These are phyloP conservation scores for apple (Malus domestica) DNA, from an alignment of 306 rosid genomes.

Conservation along the genomic window ASM211411v1 NC_041796.1:19097501-19098000, in stretches of 20 bases:
- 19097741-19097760: too few species aligned
- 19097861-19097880: too few species aligned
- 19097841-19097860: too few species aligned
- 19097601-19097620: background rate
- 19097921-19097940: too few species aligned
- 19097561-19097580: too few species aligned
- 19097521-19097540: background rate
- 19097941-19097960: too few species aligned
- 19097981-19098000: background rate
- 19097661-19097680: slow-evolving; percentile 42
- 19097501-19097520: background rate
- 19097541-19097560: too few species aligned
- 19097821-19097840: too few species aligned
- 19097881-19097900: too few species aligned
- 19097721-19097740: rapidly evolving
- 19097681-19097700: slow-evolving; percentile 46
- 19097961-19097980: background rate
- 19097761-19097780: too few species aligned
- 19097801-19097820: background rate
- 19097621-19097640: too few species aligned
- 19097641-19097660: slow-evolving; percentile 22
- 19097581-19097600: background rate
- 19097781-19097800: background rate
- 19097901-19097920: too few species aligned
- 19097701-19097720: slow-evolving; percentile 52